These are phyloP conservation scores for Leucogyrophana mollusca DNA, from an alignment of 768 basidiomycete genomes.

Conservation along the genomic window DNA sequence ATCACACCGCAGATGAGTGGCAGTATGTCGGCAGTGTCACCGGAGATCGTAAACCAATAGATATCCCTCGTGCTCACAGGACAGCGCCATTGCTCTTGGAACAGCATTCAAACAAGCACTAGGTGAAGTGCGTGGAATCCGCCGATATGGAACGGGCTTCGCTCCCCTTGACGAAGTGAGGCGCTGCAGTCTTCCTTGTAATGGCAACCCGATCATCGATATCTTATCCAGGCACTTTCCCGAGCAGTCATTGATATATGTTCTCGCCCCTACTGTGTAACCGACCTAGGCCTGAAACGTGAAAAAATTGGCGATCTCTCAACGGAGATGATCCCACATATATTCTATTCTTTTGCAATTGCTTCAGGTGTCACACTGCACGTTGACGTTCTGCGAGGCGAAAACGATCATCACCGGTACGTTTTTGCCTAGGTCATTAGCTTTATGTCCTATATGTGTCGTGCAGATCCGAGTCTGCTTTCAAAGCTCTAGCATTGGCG, in stretches of 20 bases:
- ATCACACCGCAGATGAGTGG: slow-evolving; percentile 95
- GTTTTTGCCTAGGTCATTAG: slow-evolving; percentile 18
- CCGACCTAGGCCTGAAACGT: slow-evolving; percentile 81
- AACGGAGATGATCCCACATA: slow-evolving; percentile 97
- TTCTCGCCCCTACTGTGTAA: slow-evolving; percentile 93
- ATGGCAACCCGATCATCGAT: slow-evolving; percentile 4
- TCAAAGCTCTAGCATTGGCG: slow-evolving; percentile 95
- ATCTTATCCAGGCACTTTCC: slow-evolving; percentile 72
- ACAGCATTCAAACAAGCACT: slow-evolving; percentile 93
- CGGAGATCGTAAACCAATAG: slow-evolving; percentile 8
- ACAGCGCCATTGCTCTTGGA: slow-evolving; percentile 83
- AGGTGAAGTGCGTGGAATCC: slow-evolving; percentile 92
- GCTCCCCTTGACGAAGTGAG: slow-evolving; percentile 94
- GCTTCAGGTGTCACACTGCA: slow-evolving; percentile 93
- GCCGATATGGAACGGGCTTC: slow-evolving; percentile 93
- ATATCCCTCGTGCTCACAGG: slow-evolving; percentile 55
- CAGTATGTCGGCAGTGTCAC: slow-evolving; percentile 12
- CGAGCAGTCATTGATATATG: slow-evolving; percentile 98
- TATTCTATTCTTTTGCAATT: slow-evolving; percentile 98
- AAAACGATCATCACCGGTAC: slow-evolving; percentile 97
- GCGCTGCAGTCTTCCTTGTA: slow-evolving; percentile 11
- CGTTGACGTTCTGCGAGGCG: slow-evolving; percentile 89
- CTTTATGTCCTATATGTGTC: slow-evolving; percentile 4
- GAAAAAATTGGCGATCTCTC: slow-evolving; percentile 95
- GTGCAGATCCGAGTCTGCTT: slow-evolving; percentile 89